phyloP scores from a whole-genome alignment of 2,329 filamentous ascomycete genomes.

The Fusarium beomiforme region DNA sequence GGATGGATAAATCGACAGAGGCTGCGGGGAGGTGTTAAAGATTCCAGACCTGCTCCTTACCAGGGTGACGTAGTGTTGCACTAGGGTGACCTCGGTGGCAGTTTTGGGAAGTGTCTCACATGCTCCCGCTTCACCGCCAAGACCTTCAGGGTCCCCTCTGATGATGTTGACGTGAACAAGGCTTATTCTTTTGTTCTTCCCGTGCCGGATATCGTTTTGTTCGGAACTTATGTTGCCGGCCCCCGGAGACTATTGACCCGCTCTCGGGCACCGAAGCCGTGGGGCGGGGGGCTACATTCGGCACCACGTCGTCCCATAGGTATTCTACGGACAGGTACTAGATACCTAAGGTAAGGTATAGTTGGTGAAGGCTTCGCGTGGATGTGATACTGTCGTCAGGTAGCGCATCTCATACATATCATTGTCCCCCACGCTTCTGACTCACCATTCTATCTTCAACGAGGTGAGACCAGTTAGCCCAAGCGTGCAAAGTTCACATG shows the following conservation, averaged over 20 bases:
- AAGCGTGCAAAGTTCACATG: background rate
- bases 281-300: conserved; percentile 20
- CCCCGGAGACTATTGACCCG: conserved; percentile 14
- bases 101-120: conserved; percentile 41
- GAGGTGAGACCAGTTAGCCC: background rate
- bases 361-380: background rate
- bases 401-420: background rate
- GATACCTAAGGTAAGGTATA: no score
- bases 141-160: conserved; percentile 19
- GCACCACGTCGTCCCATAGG: conserved; percentile 1
- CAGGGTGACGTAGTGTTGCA: conserved; percentile 39
- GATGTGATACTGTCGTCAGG: background rate
- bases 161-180: conserved; percentile 4
- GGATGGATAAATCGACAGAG: background rate
- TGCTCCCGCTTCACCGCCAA: conserved; percentile 37
- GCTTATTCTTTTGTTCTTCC: background rate
- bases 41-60: conserved; percentile 21
- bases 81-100: conserved; percentile 35
- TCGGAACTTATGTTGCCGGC: conserved; percentile 9
- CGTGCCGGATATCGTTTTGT: conserved; percentile 5
- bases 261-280: conserved; percentile 30
- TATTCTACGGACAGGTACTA: no score
- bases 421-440: background rate
- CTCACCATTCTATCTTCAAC: background rate
- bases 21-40: conserved; percentile 1